These are phyloP conservation scores for Hypomyces rosellus DNA, from an alignment of 2,329 filamentous ascomycete genomes.

Conservation along the genomic window DNA sequence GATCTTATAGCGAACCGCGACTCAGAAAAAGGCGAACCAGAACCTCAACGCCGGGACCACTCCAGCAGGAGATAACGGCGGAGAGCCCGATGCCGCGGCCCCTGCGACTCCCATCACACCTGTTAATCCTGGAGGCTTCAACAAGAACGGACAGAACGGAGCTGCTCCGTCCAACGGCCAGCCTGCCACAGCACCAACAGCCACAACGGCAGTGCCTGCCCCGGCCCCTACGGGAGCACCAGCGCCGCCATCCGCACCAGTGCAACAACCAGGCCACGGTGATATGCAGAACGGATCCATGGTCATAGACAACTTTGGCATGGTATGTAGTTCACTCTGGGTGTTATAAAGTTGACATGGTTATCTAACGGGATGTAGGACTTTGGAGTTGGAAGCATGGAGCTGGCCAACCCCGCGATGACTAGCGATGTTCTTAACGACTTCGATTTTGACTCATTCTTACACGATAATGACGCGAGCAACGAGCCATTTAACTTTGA, in stretches of 20 bases:
- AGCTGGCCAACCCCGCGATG: constrained; percentile 49
- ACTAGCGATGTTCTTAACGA: constrained; percentile 55
- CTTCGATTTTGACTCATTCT: constrained; percentile 63
- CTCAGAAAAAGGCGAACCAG: constrained; percentile 58
- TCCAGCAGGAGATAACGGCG: constrained; percentile 48
- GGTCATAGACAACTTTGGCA: constrained; percentile 37
- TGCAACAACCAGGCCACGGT: constrained; percentile 38
- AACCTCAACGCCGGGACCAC: constrained; percentile 46
- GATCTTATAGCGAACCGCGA: constrained; percentile 39
- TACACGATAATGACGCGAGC: constrained; percentile 49
- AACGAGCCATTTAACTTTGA: constrained; percentile 49
- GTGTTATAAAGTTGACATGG: neutral
- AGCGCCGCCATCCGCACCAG: constrained; percentile 34
- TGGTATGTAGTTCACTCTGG: constrained; percentile 34
- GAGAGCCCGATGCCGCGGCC: constrained; percentile 52
- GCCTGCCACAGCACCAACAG: constrained; percentile 20
- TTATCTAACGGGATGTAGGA: constrained; percentile 24
- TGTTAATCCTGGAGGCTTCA: constrained; percentile 44
- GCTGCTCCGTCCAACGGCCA: constrained; percentile 26
- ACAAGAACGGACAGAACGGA: constrained; percentile 25
- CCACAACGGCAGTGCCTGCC: constrained; percentile 20
- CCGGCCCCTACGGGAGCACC: constrained; percentile 26
- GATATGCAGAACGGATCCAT: constrained; percentile 43
- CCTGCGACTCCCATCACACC: constrained; percentile 61
- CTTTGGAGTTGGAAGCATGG: constrained; percentile 44